Base-by-base conservation (phyloP, 2,329 filamentous ascomycete genomes). In the Zopfia rhizophila region DNA sequence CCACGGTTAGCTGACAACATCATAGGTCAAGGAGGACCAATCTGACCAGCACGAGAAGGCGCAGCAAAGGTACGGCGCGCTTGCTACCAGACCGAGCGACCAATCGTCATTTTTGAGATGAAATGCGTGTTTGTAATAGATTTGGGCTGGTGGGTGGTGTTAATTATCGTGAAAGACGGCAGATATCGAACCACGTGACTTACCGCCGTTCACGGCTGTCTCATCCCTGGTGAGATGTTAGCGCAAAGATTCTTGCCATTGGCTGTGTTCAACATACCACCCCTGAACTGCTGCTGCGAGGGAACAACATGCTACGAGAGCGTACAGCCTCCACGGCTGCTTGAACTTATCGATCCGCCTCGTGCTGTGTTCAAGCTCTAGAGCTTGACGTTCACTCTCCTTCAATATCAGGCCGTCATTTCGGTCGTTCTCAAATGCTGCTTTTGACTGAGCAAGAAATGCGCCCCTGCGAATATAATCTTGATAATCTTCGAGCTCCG, bases 131-230 rank as follows among this genome's bases (percentile, higher is more conserved):
- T 61, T 65, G 33, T 69, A 69, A 51, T 53, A 69, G 10, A 58
- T 48, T 60, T 69, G 55, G 11, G 43, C 4, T 36, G 38, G 13
- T 6, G 5, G 5, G 32, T 27, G 21, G 25, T 12, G 7, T n/a
- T 44, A 23, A 8, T 50, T 2, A 43, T 22, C 8, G 16, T 17
- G 3, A 8, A 13, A 25, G 33, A 5, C 10, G 45, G 22, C 13
- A 33, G 7, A 14, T 12, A 12, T 5, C 18, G 11, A 50, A 47
- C 37, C 19, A 62, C 62, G 36, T 65, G 59, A 46, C 55, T 10
- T 23, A 45, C 64, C 65, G 27, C 65, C 66, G 16, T 70, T 70
- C 2, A 68, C 62, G 3, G 63, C 65, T 4, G 66, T 66, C 35
- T 69, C 63, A 40, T 68, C 65, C 65, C 65, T 65, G 16, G 17